Evolutionary conservation across 2,329 filamentous ascomycete species (phyloP).

Genomic region (Talaromyces funiculosus): DNA sequence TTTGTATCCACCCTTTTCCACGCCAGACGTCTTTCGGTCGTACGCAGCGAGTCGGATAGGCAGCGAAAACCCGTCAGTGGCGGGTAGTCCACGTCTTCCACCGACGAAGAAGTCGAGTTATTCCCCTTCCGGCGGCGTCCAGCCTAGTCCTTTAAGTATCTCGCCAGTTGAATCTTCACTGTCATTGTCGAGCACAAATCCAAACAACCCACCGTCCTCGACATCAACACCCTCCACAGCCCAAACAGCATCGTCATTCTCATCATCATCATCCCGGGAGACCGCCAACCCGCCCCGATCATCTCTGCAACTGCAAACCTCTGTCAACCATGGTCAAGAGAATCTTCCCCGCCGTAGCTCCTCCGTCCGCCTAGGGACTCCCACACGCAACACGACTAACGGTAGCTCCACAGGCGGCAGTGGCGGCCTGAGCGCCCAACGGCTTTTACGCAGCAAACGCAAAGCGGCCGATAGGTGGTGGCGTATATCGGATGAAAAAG

Average conservation of each 20-base stretch:
- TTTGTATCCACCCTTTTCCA: conserved; percentile 71
- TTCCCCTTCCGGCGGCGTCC: conserved; percentile 19
- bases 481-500: conserved; percentile 95
- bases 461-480: conserved; percentile 77
- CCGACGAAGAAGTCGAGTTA: conserved; percentile 27
- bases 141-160: conserved; percentile 25
- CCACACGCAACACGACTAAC: not conserved
- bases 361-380: conserved; percentile 6
- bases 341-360: not conserved
- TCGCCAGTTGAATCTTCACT: conserved; percentile 31
- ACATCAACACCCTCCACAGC: conserved; percentile 17
- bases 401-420: not conserved
- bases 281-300: conserved; percentile 6
- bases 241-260: conserved; percentile 5
- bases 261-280: conserved; percentile 7
- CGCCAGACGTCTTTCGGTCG: conserved; percentile 69
- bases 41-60: conserved; percentile 61
- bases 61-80: conserved; percentile 47
- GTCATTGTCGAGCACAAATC: conserved; percentile 28
- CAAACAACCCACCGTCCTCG: conserved; percentile 16
- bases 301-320: conserved; percentile 11
- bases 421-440: conserved; percentile 15
- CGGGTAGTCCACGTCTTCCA: conserved; percentile 45
- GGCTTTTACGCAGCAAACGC: conserved; percentile 50
- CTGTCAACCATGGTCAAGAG: not conserved